Conservation (phyloP, 106 monocot species). For the Chionographis japonica region DNA sequence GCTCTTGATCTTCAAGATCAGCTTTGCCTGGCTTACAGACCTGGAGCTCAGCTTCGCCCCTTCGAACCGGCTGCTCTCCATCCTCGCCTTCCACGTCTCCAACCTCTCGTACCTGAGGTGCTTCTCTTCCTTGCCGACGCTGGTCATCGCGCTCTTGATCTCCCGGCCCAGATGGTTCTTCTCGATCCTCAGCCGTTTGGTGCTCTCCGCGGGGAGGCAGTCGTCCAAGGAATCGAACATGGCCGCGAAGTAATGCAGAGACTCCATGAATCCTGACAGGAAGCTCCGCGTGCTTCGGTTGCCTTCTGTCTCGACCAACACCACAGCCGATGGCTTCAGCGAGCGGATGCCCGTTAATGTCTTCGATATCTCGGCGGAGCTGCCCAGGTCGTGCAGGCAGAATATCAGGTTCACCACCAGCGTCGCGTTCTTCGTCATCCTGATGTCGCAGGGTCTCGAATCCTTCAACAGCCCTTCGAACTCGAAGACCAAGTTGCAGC, state of each 20-base stretch:
- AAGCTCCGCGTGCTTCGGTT: background rate
- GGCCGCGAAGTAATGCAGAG: conserved; percentile 12
- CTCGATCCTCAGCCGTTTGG: conserved; percentile 10
- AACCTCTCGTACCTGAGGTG: background rate
- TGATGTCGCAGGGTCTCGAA: background rate
- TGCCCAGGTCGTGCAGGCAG: background rate
- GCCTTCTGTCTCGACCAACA: conserved; percentile 6
- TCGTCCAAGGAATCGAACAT: conserved; percentile 16
- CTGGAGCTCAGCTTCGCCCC: conserved; percentile 3
- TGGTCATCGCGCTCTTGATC: conserved; percentile 7
- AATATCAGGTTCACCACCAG: conserved; percentile 10
- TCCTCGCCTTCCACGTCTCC: conserved; percentile 8
- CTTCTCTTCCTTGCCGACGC: background rate
- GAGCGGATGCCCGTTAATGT: background rate
- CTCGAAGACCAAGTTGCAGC: conserved; percentile 39
- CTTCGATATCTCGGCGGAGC: background rate
- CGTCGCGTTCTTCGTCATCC: conserved; percentile 8
- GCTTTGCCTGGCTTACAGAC: conserved; percentile 14
- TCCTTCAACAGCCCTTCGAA: conserved; percentile 36
- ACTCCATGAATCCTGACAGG: conserved; percentile 10
- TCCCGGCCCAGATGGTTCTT: conserved; percentile 14
- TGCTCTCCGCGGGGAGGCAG: conserved; percentile 6
- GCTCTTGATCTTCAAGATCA: conserved; percentile 14
- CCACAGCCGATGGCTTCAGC: conserved; percentile 9
- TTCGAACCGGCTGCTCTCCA: conserved; percentile 2